These are phyloP conservation scores for Acanthamoeba divionensis DNA, from an alignment of 208 protist species.

Conservation along the genomic window DNA sequence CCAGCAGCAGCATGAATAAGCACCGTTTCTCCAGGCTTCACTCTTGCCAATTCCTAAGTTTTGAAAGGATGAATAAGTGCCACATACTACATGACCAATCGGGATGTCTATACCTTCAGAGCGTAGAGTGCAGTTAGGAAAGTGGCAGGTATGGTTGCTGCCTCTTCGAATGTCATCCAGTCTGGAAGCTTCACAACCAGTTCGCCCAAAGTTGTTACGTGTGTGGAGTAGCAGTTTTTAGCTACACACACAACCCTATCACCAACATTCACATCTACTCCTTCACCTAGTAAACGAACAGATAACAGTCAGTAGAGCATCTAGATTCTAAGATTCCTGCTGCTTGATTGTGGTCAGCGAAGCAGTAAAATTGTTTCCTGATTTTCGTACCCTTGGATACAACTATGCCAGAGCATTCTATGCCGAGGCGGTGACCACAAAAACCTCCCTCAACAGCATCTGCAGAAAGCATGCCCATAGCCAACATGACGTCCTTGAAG, in stretches of 20 bases:
- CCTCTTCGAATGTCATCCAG: constrained; percentile 47
- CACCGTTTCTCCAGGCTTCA: constrained; percentile 9
- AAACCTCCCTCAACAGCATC: constrained; percentile 20
- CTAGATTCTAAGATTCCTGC: no score
- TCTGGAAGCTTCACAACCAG: constrained; percentile 62
- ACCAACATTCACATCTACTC: constrained; percentile 61
- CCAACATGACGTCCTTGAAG: constrained; percentile 76
- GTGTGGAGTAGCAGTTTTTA: constrained; percentile 46
- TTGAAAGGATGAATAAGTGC: no score
- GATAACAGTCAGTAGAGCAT: no score
- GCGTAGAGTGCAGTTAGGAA: constrained; percentile 62
- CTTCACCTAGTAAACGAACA: no score
- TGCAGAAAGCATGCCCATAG: constrained; percentile 69
- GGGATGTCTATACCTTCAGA: no score
- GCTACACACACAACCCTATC: constrained; percentile 74
- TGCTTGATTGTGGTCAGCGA: no score
- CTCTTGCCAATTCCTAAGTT: constrained; percentile 47
- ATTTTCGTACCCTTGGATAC: constrained; percentile 58
- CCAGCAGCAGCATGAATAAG: constrained; percentile 42
- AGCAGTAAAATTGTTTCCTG: no score
- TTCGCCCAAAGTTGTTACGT: constrained; percentile 48
- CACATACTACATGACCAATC: no score
- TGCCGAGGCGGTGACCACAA: constrained; percentile 56
- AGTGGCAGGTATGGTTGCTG: constrained; percentile 63
- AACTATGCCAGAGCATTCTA: constrained; percentile 74